Conservation (phyloP, 208 protist species). For the Wallacemonas sp. region DNA sequence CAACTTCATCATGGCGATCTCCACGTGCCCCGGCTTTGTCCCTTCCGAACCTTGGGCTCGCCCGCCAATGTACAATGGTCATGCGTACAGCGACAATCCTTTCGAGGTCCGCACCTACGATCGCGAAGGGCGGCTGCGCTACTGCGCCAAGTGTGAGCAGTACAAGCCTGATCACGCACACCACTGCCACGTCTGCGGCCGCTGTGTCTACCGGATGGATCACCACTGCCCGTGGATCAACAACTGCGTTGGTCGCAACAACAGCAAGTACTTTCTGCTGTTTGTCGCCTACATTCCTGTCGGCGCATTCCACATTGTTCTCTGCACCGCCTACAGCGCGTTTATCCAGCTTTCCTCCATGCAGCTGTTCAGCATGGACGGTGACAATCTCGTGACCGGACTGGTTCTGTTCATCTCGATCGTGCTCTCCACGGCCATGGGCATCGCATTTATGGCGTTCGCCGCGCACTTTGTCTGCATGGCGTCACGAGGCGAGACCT, state of each 20-base stretch:
- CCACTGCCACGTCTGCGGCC: conserved; percentile 66
- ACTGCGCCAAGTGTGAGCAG: conserved; percentile 23
- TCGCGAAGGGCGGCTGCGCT: conserved; percentile 22
- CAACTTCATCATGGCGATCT: conserved; percentile 35
- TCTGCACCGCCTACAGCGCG: conserved; percentile 46
- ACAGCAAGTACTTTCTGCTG: conserved; percentile 77
- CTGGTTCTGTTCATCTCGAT: conserved; percentile 28
- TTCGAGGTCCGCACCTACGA: conserved; percentile 31
- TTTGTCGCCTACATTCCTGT: conserved; percentile 75
- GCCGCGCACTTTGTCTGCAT: conserved; percentile 48
- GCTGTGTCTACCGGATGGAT: conserved; percentile 78
- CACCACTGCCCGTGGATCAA: conserved; percentile 91
- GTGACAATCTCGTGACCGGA: conserved; percentile 11
- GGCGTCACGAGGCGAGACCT: conserved; percentile 46
- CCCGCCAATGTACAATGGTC: conserved; percentile 19
- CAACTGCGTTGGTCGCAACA: conserved; percentile 75
- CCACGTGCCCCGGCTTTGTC: conserved; percentile 34
- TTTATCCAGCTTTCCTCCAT: conserved; percentile 37
- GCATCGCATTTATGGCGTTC: conserved; percentile 45
- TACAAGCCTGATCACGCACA: conserved; percentile 46
- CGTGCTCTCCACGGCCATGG: conserved; percentile 48
- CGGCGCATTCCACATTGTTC: conserved; percentile 59
- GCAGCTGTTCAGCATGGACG: conserved; percentile 11
- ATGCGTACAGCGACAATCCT: conserved; percentile 21
- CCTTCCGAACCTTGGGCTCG: conserved; percentile 23